Evolutionary conservation across 1,139 yeast genomes (phyloP), one percentile per base, ranked within the genome.

Genomic region (Groenewaldozyma sp.): DNA sequence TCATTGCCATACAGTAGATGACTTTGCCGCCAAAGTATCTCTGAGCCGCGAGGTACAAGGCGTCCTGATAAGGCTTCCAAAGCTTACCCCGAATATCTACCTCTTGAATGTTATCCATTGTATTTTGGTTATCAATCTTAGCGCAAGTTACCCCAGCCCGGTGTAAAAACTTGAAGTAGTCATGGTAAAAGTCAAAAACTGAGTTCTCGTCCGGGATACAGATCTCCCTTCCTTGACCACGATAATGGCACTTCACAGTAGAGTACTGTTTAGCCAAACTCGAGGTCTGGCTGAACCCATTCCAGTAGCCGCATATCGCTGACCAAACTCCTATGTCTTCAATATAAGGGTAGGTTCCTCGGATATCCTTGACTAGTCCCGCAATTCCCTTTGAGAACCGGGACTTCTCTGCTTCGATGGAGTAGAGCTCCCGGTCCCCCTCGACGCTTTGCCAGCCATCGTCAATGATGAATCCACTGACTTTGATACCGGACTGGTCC

Each of bases 261-360:
- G 40, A 45, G 37, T 51, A 55, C 17, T 35, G 37, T 31, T 41
- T 27, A 24, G 51, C 55, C 19, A 51, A 35, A 31, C 42, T 44
- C 11, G 56, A 47, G 5, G 48, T 50, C 3, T 51, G 56, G 2
- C 41, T 45, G 19, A 58, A 42, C 1, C 63, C 63, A 31, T 55
- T 48, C 62, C 62, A 59, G 36, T 56, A 58, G 4, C 63, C 63
- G 10, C 45, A 41, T 13, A 59, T 36, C 1, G 62, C 57, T 16
- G 58, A 56, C 62, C 63, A 58, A 6, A 58, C 62, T 2, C 58
- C 59, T 32, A 58, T 51, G 21, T 55, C 56, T 32, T 39, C 38
- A 22, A 59, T 48, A 37, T 59, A 57, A 2, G 60, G 58, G 39
- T 50, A 59, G 24, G 39, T 37, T n/a, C 26, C 18, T 32, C 43